Evolutionary conservation across 108 stramenopile genomes (phyloP).

Genomic region (Stephanodiscus minutulus): DNA sequence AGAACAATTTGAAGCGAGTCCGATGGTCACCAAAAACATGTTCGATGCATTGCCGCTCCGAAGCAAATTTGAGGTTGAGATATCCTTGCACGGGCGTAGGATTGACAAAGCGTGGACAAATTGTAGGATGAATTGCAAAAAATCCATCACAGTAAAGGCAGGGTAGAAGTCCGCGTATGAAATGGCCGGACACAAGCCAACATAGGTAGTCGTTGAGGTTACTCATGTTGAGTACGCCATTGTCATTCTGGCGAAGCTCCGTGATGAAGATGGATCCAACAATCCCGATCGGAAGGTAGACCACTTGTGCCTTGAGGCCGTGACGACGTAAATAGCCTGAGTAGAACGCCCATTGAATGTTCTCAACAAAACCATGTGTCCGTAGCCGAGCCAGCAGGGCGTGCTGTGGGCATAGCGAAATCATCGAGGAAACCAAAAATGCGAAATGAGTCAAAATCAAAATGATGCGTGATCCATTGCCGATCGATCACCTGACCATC

Average conservation of each 20-base stretch:
- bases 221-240: slow-evolving; percentile 26
- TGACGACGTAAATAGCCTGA: slow-evolving; percentile 22
- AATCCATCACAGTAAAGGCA: slow-evolving; percentile 21
- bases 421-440: slow-evolving; percentile 6
- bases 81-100: not conserved
- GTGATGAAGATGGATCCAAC: slow-evolving; percentile 31
- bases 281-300: slow-evolving; percentile 26
- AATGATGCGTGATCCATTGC: not conserved
- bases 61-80: slow-evolving; percentile 9
- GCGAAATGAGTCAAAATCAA: not conserved
- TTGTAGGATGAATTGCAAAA: slow-evolving; percentile 2
- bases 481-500: not conserved
- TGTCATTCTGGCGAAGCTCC: too few species aligned
- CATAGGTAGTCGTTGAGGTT: slow-evolving; percentile 17
- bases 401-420: slow-evolving; percentile 1
- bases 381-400: slow-evolving; percentile 4
- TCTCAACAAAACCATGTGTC: not conserved
- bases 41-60: not conserved
- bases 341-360: slow-evolving; percentile 37
- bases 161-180: slow-evolving; percentile 4
- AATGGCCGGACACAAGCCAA: not conserved
- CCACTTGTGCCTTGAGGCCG: too few species aligned
- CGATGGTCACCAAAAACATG: slow-evolving; percentile 4
- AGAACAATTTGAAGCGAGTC: not conserved
- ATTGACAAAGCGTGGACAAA: slow-evolving; percentile 12